phyloP scores from a whole-genome alignment of 352 stramenopile genomes.

The Globisporangium alternatum region DNA sequence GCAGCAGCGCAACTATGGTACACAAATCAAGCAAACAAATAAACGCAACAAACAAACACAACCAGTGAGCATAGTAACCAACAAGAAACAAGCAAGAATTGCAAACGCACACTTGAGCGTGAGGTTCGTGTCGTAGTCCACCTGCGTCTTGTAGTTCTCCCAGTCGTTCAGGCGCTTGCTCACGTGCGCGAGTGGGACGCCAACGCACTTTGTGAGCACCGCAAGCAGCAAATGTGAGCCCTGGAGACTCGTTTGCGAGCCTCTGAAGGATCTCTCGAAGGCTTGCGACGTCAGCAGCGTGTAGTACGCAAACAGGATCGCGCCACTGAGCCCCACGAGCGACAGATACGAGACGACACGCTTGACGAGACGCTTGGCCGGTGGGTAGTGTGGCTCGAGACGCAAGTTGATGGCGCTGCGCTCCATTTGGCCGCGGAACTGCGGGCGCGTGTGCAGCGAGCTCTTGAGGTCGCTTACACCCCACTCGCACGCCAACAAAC shows the following conservation, averaged over 20 bases:
- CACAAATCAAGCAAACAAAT: conserved; percentile 4
- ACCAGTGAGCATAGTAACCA: not conserved
- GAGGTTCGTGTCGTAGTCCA: conserved; percentile 63
- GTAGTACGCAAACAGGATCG: conserved; percentile 29
- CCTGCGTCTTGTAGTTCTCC: conserved; percentile 73
- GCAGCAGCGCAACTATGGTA: conserved; percentile 43
- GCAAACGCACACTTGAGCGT: conserved; percentile 68
- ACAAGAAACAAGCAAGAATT: not conserved
- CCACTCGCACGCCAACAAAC: conserved; percentile 41
- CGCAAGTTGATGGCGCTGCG: conserved; percentile 54
- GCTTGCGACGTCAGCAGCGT: conserved; percentile 32
- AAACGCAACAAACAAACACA: not conserved
- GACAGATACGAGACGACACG: conserved; percentile 24
- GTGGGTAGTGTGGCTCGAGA: conserved; percentile 45
- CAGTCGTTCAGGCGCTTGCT: conserved; percentile 48
- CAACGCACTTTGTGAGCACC: conserved; percentile 36
- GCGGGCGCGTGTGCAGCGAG: conserved; percentile 28
- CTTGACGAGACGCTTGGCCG: conserved; percentile 28
- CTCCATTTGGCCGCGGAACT: conserved; percentile 52
- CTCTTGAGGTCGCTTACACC: conserved; percentile 34
- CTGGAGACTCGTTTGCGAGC: conserved; percentile 24
- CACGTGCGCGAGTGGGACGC: conserved; percentile 22
- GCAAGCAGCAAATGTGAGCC: conserved; percentile 36
- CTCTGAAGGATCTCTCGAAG: conserved; percentile 22
- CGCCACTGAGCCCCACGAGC: conserved; percentile 23